Evolutionary conservation across 805 yeast genomes (phyloP).

Genomic region (Myxozyma neotropica): DNA sequence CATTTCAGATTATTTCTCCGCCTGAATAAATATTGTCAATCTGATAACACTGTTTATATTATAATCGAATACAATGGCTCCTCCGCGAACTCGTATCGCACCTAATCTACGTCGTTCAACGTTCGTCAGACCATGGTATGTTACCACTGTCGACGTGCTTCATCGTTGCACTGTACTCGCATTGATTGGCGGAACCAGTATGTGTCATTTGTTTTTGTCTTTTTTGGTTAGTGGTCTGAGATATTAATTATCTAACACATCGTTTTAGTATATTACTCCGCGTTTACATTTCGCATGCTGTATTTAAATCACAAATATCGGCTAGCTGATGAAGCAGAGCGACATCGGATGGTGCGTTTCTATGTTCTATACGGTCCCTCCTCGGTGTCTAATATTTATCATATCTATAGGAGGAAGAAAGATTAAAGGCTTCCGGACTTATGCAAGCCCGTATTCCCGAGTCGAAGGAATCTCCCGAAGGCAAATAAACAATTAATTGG

Average conservation of each 20-base stretch:
- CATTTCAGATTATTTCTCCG: background rate
- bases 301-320: conserved; percentile 24
- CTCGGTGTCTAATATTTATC: background rate
- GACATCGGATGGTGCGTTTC: conserved; percentile 13
- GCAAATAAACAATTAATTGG: too few species aligned
- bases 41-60: background rate
- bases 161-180: conserved; percentile 74
- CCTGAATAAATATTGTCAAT: background rate
- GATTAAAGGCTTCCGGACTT: background rate
- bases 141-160: conserved; percentile 67
- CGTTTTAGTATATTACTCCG: conserved; percentile 21
- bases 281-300: conserved; percentile 19
- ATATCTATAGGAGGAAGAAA: background rate
- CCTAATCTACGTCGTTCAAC: conserved; percentile 11
- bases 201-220: conserved; percentile 24
- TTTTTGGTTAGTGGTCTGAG: background rate
- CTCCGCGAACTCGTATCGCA: conserved; percentile 11
- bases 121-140: conserved; percentile 63
- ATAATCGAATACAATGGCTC: background rate
- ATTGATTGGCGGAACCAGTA: conserved; percentile 56
- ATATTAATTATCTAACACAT: background rate
- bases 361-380: background rate
- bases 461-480: background rate
- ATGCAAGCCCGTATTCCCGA: background rate
- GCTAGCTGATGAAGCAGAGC: conserved; percentile 7